Conservation (phyloP, 2,329 filamentous ascomycete species). For the Endocalyx cinctus region DNA sequence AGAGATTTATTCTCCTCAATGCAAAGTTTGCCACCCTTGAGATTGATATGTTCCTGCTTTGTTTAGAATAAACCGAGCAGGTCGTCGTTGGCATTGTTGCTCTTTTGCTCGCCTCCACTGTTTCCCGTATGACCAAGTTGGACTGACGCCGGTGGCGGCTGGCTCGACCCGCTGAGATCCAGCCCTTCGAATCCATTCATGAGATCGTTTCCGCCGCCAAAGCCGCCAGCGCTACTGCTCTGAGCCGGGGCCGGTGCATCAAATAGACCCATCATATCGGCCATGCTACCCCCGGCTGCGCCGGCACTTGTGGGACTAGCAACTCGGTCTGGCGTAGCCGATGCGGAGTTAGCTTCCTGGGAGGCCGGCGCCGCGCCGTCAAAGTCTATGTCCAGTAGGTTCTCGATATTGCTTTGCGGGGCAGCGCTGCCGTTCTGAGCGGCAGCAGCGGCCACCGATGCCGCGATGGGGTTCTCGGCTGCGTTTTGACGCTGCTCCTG, state of each 20-base stretch:
- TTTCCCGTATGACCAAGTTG: slow-evolving; percentile 42
- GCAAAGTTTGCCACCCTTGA: too few relatives aligned
- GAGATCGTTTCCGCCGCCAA: slow-evolving; percentile 59
- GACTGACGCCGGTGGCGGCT: slow-evolving; percentile 61
- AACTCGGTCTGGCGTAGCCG: slow-evolving; percentile 64
- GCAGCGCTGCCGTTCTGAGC: slow-evolving; percentile 55
- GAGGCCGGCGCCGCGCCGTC: slow-evolving; percentile 92
- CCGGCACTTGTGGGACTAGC: slow-evolving; percentile 52
- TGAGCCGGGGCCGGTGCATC: slow-evolving; percentile 58
- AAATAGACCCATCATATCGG: slow-evolving; percentile 66
- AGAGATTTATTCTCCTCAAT: too few relatives aligned
- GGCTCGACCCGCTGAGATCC: slow-evolving; percentile 62
- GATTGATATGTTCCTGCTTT: slow-evolving; percentile 1
- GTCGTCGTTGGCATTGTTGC: slow-evolving; percentile 52
- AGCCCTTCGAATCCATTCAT: slow-evolving; percentile 85
- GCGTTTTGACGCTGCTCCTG: slow-evolving; percentile 93
- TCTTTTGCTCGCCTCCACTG: slow-evolving; percentile 46
- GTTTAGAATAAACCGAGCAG: slow-evolving; percentile 55
- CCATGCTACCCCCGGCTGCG: slow-evolving; percentile 44
- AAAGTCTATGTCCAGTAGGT: slow-evolving; percentile 92
- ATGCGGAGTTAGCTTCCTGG: slow-evolving; percentile 51
- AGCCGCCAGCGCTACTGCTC: slow-evolving; percentile 35
- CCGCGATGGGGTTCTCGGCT: slow-evolving; percentile 89
- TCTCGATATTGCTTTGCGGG: slow-evolving; percentile 79
- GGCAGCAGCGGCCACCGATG: slow-evolving; percentile 70